Evolutionary conservation across 2,329 filamentous ascomycete genomes (phyloP), one percentile per base, ranked within the genome.

Genomic region (Esteya vermicola): DNA sequence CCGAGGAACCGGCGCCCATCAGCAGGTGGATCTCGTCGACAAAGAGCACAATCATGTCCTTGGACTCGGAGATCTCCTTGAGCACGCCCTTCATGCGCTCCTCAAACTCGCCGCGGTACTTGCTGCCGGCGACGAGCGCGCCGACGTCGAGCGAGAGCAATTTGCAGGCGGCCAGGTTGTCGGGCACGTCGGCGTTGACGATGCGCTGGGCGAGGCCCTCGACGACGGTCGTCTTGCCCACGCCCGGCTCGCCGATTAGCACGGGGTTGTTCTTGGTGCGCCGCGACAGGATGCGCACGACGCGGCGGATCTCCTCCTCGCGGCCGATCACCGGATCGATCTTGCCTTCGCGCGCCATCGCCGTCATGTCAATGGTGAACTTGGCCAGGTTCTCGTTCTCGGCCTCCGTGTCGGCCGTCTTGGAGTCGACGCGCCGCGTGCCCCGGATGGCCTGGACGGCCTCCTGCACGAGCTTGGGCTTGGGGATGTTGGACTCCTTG

Each of bases 221-320:
- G 37, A 96, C 86, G 42, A 98, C 88, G 6, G 91, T 95, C 5
- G 91, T 98, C 68, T 98, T 98, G 56, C 91, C 91, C 20, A 96
- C 91, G 78, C 91, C 91, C 27, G 91, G 89, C 57, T 96, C 88
- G 65, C 91, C 91, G 48, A 98, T 96, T 49, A 98, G 74, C 36
- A 96, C 89, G 2, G 91, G 91, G 61, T 98, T 98, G 70, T 98
- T 96, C 73, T 96, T 96, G 46, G 89, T 96, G 55, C 89, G 75
- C 57, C 91, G 74, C 27, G 86, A 93, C 46, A 96, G 67, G 48
- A 96, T 96, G 43, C 89, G 79, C 50, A 96, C 77, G 20, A 94
- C 88, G 53, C 89, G 73, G 53, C 89, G 73, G 52, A 95, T 95
- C 59, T 96, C 91, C 55, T 95, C 89, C 58, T 96, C 89, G 62